Base-by-base conservation (phyloP, 179 eudicot genomes). In the Camellia oleifera region DNA sequence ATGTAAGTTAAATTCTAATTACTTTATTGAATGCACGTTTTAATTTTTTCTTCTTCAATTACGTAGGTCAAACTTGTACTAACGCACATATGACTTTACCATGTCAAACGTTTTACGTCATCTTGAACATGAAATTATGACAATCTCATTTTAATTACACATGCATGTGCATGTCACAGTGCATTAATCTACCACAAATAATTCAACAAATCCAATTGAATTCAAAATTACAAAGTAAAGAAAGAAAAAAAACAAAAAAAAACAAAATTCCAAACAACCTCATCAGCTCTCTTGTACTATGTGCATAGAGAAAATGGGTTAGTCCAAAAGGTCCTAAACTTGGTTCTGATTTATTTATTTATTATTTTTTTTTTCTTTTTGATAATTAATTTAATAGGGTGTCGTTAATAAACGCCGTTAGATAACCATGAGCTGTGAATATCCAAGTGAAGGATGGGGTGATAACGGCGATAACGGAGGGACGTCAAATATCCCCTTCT, bases 391-490 rank as follows among this genome's bases (percentile, higher is more conserved):
- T 32, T 32, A 32, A 32, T 32, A 32, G 40, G 40, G 40, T 32
- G 40, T 32, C 40, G 40, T 32, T 18, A 40, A 46, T 4, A 50
- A 50, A 18, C 58, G 8, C 58, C 44, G 17, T 71, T 20, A 50
- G 60, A 50, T 71, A 50, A 50, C 75, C 60, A 71, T 20, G 14
- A 69, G 56, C 74, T 15, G 53, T 9, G 74, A 44, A 12, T 69
- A 69, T 5, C 72, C 72, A 0, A 17, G 6, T 32, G 48, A 40
- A 74, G 77, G 66, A 42, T 45, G 26, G 6, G 69, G 68, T 1
- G 71, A 64, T 26, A 77, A 65, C 60, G 69, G 68, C 0, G 71
- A 64, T 26, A 77, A 65, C 60, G 78, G 67, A n/a, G 78, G 67
- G 18, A 76, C 60, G 20, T 48, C 70, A 48, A 64, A 67, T 13